Evolutionary conservation across 805 yeast genomes (phyloP), one percentile per base, ranked within the genome.

Genomic region (Cyberlindnera meyerae): DNA sequence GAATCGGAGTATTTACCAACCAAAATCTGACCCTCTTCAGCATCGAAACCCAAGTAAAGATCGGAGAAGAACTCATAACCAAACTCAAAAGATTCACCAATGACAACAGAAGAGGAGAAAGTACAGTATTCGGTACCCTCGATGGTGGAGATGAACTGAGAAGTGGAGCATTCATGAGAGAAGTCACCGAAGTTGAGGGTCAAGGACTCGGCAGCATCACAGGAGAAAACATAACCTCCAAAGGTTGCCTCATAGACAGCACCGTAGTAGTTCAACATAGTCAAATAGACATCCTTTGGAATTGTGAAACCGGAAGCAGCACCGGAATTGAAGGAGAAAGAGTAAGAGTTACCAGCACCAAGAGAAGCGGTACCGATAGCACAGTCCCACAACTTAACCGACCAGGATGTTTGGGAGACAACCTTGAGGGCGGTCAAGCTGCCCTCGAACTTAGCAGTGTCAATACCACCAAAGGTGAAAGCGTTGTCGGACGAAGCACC

Each of bases 401-500:
- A 14, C 43, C 45, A 25, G 44, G 40, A 36, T 11, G 11, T 21
- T 15, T 37, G 27, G 15, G 24, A 26, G 12, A 37, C 24, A 39
- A 43, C 39, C 20, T 37, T 30, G 20, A 39, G 34, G 8, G 35
- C 36, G 30, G 16, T 24, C 28, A 73, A 54, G 8, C 54, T 45
- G 17, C 79, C 79, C 0, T 49, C 27, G 51, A 65, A 73, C 57
- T 71, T 72, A 25, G 61, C 54, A 24, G 60, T 63, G 49, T 75
- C 79, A 31, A 72, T 55, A 22, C 75, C 81, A 26, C 82, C 80
- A 52, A 75, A 75, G n/a, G 41, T 39, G 32, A 47, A 47, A 6
- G 34, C 34, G 13, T 33, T 22, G 29, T 39, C 45, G 20, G 33
- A 25, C 11, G 42, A 32, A 25, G 34, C 40, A 20, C 37, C 38